Evolutionary conservation across 2,329 filamentous ascomycete genomes (phyloP).

Genomic region (Geosmithia flava): DNA sequence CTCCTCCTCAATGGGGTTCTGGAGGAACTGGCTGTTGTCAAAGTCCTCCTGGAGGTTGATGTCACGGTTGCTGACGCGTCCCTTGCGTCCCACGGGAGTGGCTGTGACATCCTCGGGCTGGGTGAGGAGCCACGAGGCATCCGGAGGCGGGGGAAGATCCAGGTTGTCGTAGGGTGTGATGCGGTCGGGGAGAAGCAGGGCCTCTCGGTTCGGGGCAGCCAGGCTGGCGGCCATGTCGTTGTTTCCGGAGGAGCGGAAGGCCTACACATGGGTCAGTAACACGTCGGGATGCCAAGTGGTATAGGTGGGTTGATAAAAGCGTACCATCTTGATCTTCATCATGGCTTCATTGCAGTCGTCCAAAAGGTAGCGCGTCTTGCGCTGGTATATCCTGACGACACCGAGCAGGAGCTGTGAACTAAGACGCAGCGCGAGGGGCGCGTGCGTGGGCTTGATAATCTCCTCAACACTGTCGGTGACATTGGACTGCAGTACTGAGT

Average conservation of each 20-base stretch:
- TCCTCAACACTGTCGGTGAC: constrained; percentile 89
- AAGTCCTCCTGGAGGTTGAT: constrained; percentile 60
- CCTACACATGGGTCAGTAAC: constrained; percentile 39
- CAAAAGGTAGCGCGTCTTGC: constrained; percentile 89
- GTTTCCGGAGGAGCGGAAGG: constrained; percentile 87
- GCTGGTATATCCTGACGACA: constrained; percentile 93
- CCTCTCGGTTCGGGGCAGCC: constrained; percentile 70
- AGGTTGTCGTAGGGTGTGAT: constrained; percentile 84
- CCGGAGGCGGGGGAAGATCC: constrained; percentile 69
- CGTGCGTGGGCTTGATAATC: constrained; percentile 86
- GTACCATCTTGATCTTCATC: constrained; percentile 96
- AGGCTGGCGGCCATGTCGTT: constrained; percentile 85
- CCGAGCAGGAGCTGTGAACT: constrained; percentile 90
- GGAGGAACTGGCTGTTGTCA: constrained; percentile 69
- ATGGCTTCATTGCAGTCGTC: constrained; percentile 97
- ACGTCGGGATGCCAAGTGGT: background rate
- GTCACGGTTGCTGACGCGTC: constrained; percentile 46
- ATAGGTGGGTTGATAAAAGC: constrained; percentile 8
- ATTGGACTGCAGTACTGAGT: constrained; percentile 88
- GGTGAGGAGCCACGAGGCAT: constrained; percentile 73
- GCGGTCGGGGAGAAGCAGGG: constrained; percentile 79
- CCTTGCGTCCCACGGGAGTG: constrained; percentile 40
- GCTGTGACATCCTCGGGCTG: constrained; percentile 54
- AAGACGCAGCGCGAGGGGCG: constrained; percentile 85
- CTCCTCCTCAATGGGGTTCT: constrained; percentile 46